Evolutionary conservation across 164 flowering plant genomes (phyloP), one percentile per base, ranked within the genome.

Genomic region (Vitis cinerea): DNA sequence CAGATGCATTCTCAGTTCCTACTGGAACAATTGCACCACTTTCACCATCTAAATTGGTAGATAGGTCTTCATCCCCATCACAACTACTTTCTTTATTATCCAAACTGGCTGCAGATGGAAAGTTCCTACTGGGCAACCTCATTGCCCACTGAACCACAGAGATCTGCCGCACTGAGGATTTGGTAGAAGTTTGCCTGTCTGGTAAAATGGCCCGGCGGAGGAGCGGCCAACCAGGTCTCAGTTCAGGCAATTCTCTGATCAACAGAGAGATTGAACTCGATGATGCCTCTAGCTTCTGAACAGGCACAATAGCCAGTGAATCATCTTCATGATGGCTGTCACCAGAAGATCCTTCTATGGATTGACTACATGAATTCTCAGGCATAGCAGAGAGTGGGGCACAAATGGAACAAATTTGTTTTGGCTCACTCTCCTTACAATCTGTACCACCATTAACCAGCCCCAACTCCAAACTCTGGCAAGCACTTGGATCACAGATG

Each of bases 141-240:
- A 85, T 76, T 52, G 87, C 90, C 97, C 93, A 87, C 74, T 89
- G 90, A 69, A 86, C 89, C n/a, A 88, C 95, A 19, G 97, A 87
- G 30, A 83, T 75, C 71, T 83, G 69, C 67, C 72, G 66, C 15
- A 68, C 53, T 9, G 61, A 65, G 14, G 85, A 62, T 59, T 61
- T 67, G 3, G 61, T 61, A 3, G 67, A 51, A 44, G 71, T 47
- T 64, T 67, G 68, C 54, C 50, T 23, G 16, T 79, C 67, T 1
- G 81, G 58, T 12, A 75, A 70, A 50, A 82, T 57, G 10, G 83
- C 71, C 30, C 85, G 82, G 14, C 87, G 84, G 49, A 93, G 91
- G 37, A 95, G 83, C 1, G 97, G 92, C 99, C 98, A 93, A 56
- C 98, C 98, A 7, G 96, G 94, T 73, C 71, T 89, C 68, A 66